Base-by-base conservation (phyloP, 345 rosid species). In the Turnera subulata region DNA sequence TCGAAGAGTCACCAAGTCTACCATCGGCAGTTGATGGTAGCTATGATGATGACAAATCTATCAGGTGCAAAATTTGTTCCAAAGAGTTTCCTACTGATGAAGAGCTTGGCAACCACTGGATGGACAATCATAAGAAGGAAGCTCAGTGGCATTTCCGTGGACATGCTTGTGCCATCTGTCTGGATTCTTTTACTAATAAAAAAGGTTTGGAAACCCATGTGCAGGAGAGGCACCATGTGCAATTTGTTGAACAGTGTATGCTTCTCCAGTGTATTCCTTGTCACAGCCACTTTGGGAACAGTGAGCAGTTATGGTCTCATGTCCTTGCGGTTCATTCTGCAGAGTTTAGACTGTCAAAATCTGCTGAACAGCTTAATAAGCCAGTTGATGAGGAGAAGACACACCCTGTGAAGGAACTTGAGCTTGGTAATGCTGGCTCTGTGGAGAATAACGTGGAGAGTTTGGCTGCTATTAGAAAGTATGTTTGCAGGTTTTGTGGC, bases 241-340 rank as follows among this genome's bases (percentile, higher is more conserved):
- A 80, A 70, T 94, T 85, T 72, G 97, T 78, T 33, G 97, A 94
- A 52, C 96, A 88, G 80, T 94, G 95, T 75, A 85, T 84, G 89
- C 99, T 94, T 68, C 96, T 88, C 57, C 97, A 61, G 53, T 94
- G 99, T 81, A 83, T 94, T 66, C 87, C 95, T 44, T 94, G 97
- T 66, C 84, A 86, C 43, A 82, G 82, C 64, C 90, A 94, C 75
- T 94, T 88, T 72, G 99, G 99, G 46, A 89, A 90, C 61, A 63
- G 68, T 46, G 97, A 88, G 55, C 80, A 88, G 68, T 69, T 94
- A 59, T 84, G 91, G 78, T 51, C 74, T 44, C 96, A 94, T 77
- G 88, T 80, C 35, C 84, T 82, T 64, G 77, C 96, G 35, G 73
- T 67, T 43, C 97, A 94, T 67, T 78, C 88, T 62, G 63, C 51